Evolutionary conservation across 2,329 filamentous ascomycete genomes (phyloP), one percentile per base, ranked within the genome.

Genomic region (Calonectria crousiana): DNA sequence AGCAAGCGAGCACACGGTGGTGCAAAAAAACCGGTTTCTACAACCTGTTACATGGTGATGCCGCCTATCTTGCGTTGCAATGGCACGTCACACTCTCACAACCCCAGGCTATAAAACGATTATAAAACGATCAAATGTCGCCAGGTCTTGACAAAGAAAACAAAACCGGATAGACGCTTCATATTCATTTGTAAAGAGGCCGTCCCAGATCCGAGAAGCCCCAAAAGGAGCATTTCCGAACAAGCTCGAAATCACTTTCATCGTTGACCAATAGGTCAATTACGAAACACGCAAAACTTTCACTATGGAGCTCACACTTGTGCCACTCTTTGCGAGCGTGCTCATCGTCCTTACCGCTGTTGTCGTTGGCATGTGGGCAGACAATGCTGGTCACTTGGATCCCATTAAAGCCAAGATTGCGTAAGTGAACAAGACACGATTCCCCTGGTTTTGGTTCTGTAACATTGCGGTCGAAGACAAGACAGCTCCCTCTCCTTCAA

Each of bases 1-100:
- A 10, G 58, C 28, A 65, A 60, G 58, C 36, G 68, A 60, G 51
- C 30, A 38, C 69, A 67, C n/a, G 51, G n/a, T 34, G 41, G 32
- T 58, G 52, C 26, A 18, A 41, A 38, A 41, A 72, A 69, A 69
- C 71, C 41, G 66, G 71, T 73, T 73, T 73, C 69, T 32, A 52
- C 41, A 26, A 32, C 41, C 32, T 4, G 30, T 62, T 18, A 18
- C 30, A 58, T 26, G 34, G 23, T 26, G 32, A 20, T 11, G 10
- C 32, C 49, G 32, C 32, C n/a, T 34, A 60, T 62, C 69, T 67
- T 38, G 60, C 62, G 62, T 71, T 52, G 38, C 52, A 67, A 41
- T 28, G 13, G 52, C 51, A 67, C 69, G 62, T 71, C 69, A 71
- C 52, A 44, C 69, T 32, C 34, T 16, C 18, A 20, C 8, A 26